These are phyloP conservation scores for Podaxis sp. DNA, from an alignment of 768 basidiomycete genomes.

Conservation along the genomic window DNA sequence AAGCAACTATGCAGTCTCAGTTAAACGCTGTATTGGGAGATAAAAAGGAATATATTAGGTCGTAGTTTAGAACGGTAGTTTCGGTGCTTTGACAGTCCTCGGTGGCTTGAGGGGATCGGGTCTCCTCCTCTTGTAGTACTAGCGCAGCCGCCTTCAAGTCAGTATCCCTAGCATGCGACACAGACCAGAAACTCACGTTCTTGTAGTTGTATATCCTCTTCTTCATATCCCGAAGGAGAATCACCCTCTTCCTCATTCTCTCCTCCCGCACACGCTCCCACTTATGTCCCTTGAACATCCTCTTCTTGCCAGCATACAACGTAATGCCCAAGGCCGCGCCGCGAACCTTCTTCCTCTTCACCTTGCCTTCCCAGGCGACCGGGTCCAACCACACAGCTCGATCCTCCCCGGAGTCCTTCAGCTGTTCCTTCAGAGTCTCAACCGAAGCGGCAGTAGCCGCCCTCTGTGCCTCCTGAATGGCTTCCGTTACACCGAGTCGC, in stretches of 20 bases:
- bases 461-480: slow-evolving; percentile 13
- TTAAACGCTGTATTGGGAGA: neutral
- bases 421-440: slow-evolving; percentile 15
- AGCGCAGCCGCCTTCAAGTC: slow-evolving; percentile 13
- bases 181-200: slow-evolving; percentile 40
- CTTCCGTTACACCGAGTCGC: slow-evolving; percentile 5
- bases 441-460: neutral
- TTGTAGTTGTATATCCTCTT: slow-evolving; percentile 67
- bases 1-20: neutral
- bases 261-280: slow-evolving; percentile 65
- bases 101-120: slow-evolving; percentile 60
- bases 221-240: slow-evolving; percentile 69
- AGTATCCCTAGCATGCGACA: neutral
- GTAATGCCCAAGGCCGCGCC: slow-evolving; percentile 58
- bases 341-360: slow-evolving; percentile 39
- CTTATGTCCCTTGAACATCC: slow-evolving; percentile 93
- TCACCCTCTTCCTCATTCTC: slow-evolving; percentile 44
- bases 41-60: slow-evolving; percentile 8
- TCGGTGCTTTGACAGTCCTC: slow-evolving; percentile 45
- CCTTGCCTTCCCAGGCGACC: slow-evolving; percentile 41
- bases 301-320: slow-evolving; percentile 73
- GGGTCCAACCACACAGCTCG: slow-evolving; percentile 29
- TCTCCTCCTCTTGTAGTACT: slow-evolving; percentile 50
- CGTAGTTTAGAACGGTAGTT: slow-evolving; percentile 55
- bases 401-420: neutral